phyloP scores from a whole-genome alignment of 2,329 filamentous ascomycete species.

The Lecanoromycetidae sp. region DNA sequence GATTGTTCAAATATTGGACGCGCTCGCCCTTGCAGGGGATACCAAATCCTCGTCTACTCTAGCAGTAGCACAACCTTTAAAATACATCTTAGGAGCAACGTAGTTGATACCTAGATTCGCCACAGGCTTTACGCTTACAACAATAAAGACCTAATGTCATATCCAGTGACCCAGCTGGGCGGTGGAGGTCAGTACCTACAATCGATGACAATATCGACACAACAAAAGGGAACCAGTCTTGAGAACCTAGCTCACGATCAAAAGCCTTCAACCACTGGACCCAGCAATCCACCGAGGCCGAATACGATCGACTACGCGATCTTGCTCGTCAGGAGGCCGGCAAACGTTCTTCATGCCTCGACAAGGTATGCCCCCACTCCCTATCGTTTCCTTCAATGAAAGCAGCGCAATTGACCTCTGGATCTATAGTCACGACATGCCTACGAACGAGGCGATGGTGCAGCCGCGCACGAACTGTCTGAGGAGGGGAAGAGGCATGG shows the following conservation, averaged over 20 bases:
- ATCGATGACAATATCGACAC: neutral
- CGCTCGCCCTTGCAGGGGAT: too few relatives aligned
- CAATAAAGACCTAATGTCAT: slow-evolving; percentile 7
- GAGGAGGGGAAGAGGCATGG: slow-evolving; percentile 78
- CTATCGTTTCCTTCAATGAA: slow-evolving; percentile 61
- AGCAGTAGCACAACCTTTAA: too few relatives aligned
- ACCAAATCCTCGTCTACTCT: too few relatives aligned
- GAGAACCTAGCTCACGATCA: neutral
- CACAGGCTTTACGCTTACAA: slow-evolving; percentile 2
- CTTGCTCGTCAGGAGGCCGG: slow-evolving; percentile 68
- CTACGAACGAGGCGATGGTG: slow-evolving; percentile 73
- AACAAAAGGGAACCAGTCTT: neutral
- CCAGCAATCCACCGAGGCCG: slow-evolving; percentile 57
- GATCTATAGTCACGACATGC: slow-evolving; percentile 45
- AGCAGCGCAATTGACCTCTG: slow-evolving; percentile 1
- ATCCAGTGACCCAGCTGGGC: slow-evolving; percentile 17
- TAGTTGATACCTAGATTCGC: neutral
- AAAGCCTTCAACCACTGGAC: slow-evolving; percentile 63
- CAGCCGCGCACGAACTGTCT: slow-evolving; percentile 67
- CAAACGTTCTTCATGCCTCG: slow-evolving; percentile 67
- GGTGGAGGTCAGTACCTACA: slow-evolving; percentile 11
- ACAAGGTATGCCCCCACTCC: slow-evolving; percentile 52
- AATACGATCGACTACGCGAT: slow-evolving; percentile 84
- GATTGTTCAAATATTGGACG: too few relatives aligned
- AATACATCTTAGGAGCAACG: too few relatives aligned